Base-by-base conservation (phyloP, 2,329 filamentous ascomycete species). In the Drechslerella coelobrocha region DNA sequence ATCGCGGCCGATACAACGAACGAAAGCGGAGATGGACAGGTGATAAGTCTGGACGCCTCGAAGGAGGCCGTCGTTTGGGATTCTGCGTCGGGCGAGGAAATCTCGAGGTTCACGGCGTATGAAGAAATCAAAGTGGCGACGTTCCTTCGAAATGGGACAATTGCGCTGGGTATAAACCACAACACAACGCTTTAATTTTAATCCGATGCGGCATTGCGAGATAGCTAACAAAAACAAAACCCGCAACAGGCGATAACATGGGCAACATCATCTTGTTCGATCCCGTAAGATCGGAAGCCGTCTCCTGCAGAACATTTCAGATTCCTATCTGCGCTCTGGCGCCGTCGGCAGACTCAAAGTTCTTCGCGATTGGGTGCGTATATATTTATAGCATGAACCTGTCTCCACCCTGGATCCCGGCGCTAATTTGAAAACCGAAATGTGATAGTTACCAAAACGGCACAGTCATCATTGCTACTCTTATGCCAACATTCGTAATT, bases 21-120 rank as follows among this genome's bases (percentile, higher is more conserved):
- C 78, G 92, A 97, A 75, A 82, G 87, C 71, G 92, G 92, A 2
- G 88, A 89, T 0, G 94, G 93, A 26, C 81, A 96, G 69, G 92
- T 96, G 1, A 91, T 96, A 72, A 97, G 92, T 81, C 97, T 96
- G 77, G 94, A 99, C 82, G 85, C 86, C 17, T 89, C 91, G 37
- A 90, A 93, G 79, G 96, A 91, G 0, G 91, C 92, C 2, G 96
- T 97, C 77, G 91, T 97, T 6, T 99, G 94, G 94, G 93, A 99
- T 80, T 83, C 97, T 71, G 87, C 95, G 81, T 95, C 91, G 0
- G 94, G 94, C 52, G 88, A 92, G 68, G 92, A 97, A 79, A 85
- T 97, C 66, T 88, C 93, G 39, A 86, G 92, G n/a, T 97, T 97
- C 81, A 88, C 89, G 23, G 94, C 92, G 0, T 97, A 96, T 77